These are phyloP conservation scores for Corniculantispora saksenae DNA, from an alignment of 2,329 filamentous ascomycete genomes.

Conservation along the genomic window DNA sequence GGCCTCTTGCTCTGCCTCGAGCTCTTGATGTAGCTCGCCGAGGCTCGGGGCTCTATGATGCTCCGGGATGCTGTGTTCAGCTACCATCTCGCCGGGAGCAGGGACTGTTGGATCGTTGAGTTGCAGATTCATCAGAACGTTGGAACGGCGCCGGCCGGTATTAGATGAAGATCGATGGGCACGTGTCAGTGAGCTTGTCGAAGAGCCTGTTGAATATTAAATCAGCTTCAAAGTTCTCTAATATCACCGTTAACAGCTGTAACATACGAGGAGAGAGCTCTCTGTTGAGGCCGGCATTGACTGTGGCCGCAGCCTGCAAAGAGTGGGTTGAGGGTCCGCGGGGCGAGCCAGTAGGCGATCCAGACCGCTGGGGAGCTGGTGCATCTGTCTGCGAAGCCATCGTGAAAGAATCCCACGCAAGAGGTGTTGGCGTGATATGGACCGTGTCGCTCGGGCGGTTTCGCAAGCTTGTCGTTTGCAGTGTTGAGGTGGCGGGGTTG, in stretches of 20 bases:
- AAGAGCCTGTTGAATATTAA: slow-evolving; percentile 41
- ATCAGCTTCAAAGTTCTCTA: background rate
- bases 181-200: slow-evolving; percentile 51
- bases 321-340: slow-evolving; percentile 68
- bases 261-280: slow-evolving; percentile 59
- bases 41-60: slow-evolving; percentile 70
- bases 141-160: slow-evolving; percentile 62
- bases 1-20: slow-evolving; percentile 77
- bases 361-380: slow-evolving; percentile 30
- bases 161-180: slow-evolving; percentile 47
- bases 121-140: slow-evolving; percentile 71
- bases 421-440: slow-evolving; percentile 2
- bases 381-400: slow-evolving; percentile 35
- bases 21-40: slow-evolving; percentile 75
- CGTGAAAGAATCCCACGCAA: background rate
- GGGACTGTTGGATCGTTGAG: slow-evolving; percentile 70
- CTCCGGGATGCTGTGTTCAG: slow-evolving; percentile 54
- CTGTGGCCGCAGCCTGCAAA: slow-evolving; percentile 72
- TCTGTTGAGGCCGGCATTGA: slow-evolving; percentile 74
- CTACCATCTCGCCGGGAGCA: slow-evolving; percentile 67
- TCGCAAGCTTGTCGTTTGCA: slow-evolving; percentile 5
- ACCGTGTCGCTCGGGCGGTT: background rate
- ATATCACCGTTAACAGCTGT: background rate
- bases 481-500: slow-evolving; percentile 4
- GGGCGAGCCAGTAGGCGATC: slow-evolving; percentile 62